Evolutionary conservation across 108 stramenopile genomes (phyloP), one percentile per base, ranked within the genome.

Genomic region (Parmales sp.): DNA sequence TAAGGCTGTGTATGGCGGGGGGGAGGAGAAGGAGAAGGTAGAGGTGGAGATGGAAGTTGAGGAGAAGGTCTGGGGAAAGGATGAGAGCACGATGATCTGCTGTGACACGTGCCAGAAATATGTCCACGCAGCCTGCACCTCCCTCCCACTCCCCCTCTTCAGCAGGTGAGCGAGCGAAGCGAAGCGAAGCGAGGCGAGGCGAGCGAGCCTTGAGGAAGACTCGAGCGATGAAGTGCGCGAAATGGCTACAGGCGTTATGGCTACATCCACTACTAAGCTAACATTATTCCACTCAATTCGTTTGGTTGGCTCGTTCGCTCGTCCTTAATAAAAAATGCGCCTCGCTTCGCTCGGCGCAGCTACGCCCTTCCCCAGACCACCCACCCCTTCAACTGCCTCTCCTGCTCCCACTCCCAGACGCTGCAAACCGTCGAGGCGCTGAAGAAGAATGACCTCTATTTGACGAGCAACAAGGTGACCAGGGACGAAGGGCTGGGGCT

Each of bases 71-170:
- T 89, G 83, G 83, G 85, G 85, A 18, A 80, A 76, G 69, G 82
- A 79, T 22, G 85, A 83, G 73, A 76, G 76, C 0, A 74, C 79
- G 45, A 86, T 89, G 88, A 64, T 89, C 26, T 78, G 73, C 11
- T 89, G 88, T 64, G 84, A 87, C 67, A 54, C 48, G 16, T 92
- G 90, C 70, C 70, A 78, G 4, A 49, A 81, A 0, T 89, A 83
- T 86, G 86, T 89, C 41, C 90, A 92, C 76, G 87, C 87, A 29
- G 84, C 73, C 20, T 92, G 90, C 63, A 85, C 82, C 34, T 76
- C 75, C 38, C 13, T 87, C 36, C 69, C 63, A 20, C 71, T 28
- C n/a, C 48, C 38, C 2, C 83, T 81, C 63, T 85, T 81, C 72
- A 79, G 82, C 36, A 13, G 48, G 38, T 76, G 4, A 75, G 75